phyloP scores from a whole-genome alignment of 805 yeast genomes.

The Hanseniaspora nectarophila region DNA sequence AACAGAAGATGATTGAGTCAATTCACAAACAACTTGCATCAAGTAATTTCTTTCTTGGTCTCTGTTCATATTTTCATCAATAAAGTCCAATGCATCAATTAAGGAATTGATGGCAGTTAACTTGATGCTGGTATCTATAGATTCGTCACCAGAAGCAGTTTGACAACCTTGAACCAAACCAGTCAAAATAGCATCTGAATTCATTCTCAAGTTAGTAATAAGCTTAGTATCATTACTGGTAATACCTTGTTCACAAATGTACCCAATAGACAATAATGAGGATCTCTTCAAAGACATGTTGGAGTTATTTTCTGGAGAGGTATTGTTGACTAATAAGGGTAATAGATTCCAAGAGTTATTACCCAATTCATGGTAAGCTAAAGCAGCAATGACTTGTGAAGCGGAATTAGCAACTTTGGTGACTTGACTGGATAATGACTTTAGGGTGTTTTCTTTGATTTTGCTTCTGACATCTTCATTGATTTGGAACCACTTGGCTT shows the following conservation, averaged over 20 bases:
- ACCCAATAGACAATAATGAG: slow-evolving; percentile 80
- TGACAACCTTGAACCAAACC: slow-evolving; percentile 97
- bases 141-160: slow-evolving; percentile 16
- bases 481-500: slow-evolving; percentile 11
- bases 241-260: slow-evolving; percentile 78
- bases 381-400: slow-evolving; percentile 91
- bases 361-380: slow-evolving; percentile 92
- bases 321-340: slow-evolving; percentile 71
- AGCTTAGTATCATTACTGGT: slow-evolving; percentile 2
- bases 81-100: slow-evolving; percentile 80
- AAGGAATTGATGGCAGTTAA: slow-evolving; percentile 86
- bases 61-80: slow-evolving; percentile 73
- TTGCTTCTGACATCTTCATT: background rate
- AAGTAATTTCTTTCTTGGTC: slow-evolving; percentile 94
- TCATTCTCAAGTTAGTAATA: slow-evolving; percentile 29
- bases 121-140: slow-evolving; percentile 73
- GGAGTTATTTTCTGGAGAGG: slow-evolving; percentile 64
- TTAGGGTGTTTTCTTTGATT: slow-evolving; percentile 69
- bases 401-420: slow-evolving; percentile 72
- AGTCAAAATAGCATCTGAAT: slow-evolving; percentile 66
- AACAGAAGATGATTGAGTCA: slow-evolving; percentile 76
- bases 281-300: slow-evolving; percentile 67
- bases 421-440: slow-evolving; percentile 32
- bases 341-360: slow-evolving; percentile 78
- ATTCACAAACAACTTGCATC: slow-evolving; percentile 98